Base-by-base conservation (phyloP, 495 filamentous ascomycete species). In the Letharia columbiana region DNA sequence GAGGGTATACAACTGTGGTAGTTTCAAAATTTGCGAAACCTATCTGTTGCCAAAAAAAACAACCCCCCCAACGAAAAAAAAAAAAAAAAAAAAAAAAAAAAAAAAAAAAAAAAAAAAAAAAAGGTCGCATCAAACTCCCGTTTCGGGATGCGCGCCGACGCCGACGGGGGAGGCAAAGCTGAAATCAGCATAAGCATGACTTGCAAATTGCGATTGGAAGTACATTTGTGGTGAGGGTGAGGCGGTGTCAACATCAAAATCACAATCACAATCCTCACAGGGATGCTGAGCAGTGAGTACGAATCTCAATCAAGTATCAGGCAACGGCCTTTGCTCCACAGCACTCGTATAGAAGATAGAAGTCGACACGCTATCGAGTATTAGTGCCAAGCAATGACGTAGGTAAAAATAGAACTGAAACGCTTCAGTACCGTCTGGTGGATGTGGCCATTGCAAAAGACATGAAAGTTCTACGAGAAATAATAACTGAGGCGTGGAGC, bases 381-480 rank as follows among this genome's bases (percentile, higher is more conserved):
- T 28, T n/a, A 20, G 33, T 18, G 54, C 54, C 54, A 57, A 57
- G 54, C 13, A 57, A 57, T 57, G 54, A 57, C 54, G 54, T 57
- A 57, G 12, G 52, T 56, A 56, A 56, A 56, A 56, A 56, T 56
- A 56, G 33, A 57, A 17, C 54, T 57, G 54, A 57, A 37, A 57
- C 54, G 33, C 18, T n/a, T 57, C 33, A 35, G 15, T 56, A 56
- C 12, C 31, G 31, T 18, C 28, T 6, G 28, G 8, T 18, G 49
- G 2, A 3, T 1, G 49, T 52, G 49, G 49, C 12, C 49, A 52
- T 28, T 0, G 11, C 12, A 42, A 10, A 42, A 39, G n/a, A 11
- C 47, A 50, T 15, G n/a, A 28, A n/a, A n/a, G 7, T 45, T 23
- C 1, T 1, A 49, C 45, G 4, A 49, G 5, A 4, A 28, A 28